phyloP scores from a whole-genome alignment of 2,329 filamentous ascomycete genomes.

The Trichoderma endophyticum region DNA sequence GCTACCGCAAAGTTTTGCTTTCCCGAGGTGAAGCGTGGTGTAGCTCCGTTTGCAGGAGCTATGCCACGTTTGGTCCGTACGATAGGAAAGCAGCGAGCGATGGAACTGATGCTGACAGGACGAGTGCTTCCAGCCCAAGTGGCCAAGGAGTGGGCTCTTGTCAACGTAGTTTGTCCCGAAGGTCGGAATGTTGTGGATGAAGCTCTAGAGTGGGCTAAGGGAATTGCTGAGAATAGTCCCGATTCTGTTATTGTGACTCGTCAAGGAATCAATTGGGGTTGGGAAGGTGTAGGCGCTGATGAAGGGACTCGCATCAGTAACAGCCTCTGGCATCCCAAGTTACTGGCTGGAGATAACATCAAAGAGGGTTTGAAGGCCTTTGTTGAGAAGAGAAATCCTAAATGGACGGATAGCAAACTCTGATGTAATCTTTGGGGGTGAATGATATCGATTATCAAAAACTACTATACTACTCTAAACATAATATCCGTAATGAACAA shows the following conservation, averaged over 20 bases:
- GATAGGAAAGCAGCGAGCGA: constrained; percentile 44
- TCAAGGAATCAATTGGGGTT: not conserved
- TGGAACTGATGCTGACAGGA: constrained; percentile 49
- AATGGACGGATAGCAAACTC: constrained; percentile 8
- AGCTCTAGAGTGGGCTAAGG: not conserved
- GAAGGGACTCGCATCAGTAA: not conserved
- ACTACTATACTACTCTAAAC: not conserved
- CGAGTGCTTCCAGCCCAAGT: constrained; percentile 43
- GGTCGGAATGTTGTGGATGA: not conserved
- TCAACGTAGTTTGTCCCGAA: not conserved
- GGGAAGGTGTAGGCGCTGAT: not conserved
- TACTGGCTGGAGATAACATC: not conserved
- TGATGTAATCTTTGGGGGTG: not conserved
- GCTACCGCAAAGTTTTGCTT: constrained; percentile 50
- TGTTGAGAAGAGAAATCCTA: constrained; percentile 2
- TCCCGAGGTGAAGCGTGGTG: constrained; percentile 53
- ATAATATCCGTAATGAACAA: not conserved
- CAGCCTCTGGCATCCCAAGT: not conserved
- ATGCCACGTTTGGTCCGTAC: constrained; percentile 49
- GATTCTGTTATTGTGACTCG: not conserved
- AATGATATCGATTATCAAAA: not conserved
- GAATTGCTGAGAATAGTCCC: not conserved
- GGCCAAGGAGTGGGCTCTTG: constrained; percentile 18
- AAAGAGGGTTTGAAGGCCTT: constrained; percentile 4
- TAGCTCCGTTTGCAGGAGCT: constrained; percentile 51